Evolutionary conservation across 1,284 basidiomycete genomes (phyloP).

Genomic region (Ustanciosporium gigantosporum): DNA sequence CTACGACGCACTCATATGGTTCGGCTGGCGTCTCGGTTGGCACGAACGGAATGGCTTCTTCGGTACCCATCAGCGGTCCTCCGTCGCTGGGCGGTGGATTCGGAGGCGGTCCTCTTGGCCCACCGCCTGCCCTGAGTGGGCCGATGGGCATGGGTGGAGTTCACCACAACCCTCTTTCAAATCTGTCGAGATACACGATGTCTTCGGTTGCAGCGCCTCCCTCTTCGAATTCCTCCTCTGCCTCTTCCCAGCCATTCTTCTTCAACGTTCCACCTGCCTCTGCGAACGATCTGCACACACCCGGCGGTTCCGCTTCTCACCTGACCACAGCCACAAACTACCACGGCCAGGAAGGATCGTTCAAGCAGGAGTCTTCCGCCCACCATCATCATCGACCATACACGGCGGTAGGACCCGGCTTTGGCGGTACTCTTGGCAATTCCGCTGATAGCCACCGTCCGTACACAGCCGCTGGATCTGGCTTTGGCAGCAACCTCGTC

Average conservation of each 20-base stretch:
- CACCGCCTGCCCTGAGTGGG: neutral
- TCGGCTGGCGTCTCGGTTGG: neutral
- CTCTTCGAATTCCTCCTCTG: too few species aligned
- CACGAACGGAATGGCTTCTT: neutral
- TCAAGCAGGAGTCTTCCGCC: neutral
- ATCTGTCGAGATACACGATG: conserved; percentile 1
- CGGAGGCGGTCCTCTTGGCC: neutral
- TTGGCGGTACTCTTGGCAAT: too few species aligned
- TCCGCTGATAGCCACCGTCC: neutral
- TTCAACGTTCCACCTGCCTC: conserved; percentile 1
- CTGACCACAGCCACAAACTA: too few species aligned
- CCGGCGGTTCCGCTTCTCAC: too few species aligned
- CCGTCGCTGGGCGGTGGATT: neutral
- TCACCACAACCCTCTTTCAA: neutral
- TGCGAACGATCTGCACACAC: neutral
- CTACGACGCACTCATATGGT: neutral
- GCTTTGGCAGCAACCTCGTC: too few species aligned
- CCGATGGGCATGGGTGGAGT: too few species aligned
- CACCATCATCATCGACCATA: too few species aligned
- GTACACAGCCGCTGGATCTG: conserved; percentile 1
- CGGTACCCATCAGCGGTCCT: neutral
- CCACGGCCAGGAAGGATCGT: too few species aligned
- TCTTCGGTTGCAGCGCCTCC: neutral
- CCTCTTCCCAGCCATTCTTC: neutral
- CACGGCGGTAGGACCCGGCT: too few species aligned